These are phyloP conservation scores for Asterella californica DNA, from an alignment of 225 moss, liverwort and hornwort species.

Conservation along the genomic window DNA sequence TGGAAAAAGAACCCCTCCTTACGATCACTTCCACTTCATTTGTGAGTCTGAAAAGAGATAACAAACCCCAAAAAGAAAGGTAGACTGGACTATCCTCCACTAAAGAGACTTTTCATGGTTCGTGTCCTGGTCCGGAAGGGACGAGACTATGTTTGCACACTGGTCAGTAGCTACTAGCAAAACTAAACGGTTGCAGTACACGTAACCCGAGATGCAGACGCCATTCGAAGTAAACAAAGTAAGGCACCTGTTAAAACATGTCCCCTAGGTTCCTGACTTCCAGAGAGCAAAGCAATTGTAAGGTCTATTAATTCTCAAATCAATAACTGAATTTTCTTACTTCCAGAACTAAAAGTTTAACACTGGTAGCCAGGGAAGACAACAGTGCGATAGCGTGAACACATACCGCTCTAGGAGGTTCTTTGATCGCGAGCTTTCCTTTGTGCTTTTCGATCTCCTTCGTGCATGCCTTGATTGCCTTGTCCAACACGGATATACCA, in stretches of 20 bases:
- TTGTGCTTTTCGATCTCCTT: constrained; percentile 96
- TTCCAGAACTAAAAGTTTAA: background rate
- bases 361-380: background rate
- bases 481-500: constrained; percentile 76
- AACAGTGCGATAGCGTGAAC: background rate
- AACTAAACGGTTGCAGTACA: too few relatives aligned
- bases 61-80: too few relatives aligned
- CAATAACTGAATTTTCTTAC: background rate
- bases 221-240: too few relatives aligned
- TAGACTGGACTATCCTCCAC: too few relatives aligned
- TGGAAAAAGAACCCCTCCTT: background rate
- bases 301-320: background rate
- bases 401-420: constrained; percentile 86
- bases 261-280: background rate
- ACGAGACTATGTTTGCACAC: too few relatives aligned
- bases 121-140: too few relatives aligned
- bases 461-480: constrained; percentile 75
- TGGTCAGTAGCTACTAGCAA: too few relatives aligned
- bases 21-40: background rate
- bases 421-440: constrained; percentile 88
- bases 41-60: too few relatives aligned
- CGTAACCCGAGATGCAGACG: too few relatives aligned
- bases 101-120: too few relatives aligned
- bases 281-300: background rate
- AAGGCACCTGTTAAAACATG: background rate